These are phyloP conservation scores for Auricularia cornea DNA, from an alignment of 768 basidiomycete species.

Conservation along the genomic window DNA sequence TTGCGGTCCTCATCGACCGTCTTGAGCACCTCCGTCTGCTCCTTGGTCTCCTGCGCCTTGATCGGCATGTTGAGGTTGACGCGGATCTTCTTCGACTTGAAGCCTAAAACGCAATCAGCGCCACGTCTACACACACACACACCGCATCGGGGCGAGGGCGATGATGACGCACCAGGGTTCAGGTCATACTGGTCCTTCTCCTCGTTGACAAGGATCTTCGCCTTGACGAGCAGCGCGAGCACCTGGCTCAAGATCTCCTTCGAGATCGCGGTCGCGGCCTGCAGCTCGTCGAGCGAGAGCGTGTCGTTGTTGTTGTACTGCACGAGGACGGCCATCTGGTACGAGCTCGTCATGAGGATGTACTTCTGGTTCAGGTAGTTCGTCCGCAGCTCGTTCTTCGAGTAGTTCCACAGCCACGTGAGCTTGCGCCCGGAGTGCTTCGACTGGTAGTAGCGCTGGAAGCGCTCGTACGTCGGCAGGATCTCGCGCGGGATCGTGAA, in stretches of 20 bases:
- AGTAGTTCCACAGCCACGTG: slow-evolving; percentile 98
- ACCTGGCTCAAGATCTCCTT: slow-evolving; percentile 67
- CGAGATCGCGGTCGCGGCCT: slow-evolving; percentile 67
- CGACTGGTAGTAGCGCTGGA: slow-evolving; percentile 86
- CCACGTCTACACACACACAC: slow-evolving; percentile 2
- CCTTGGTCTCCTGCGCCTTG: slow-evolving; percentile 90
- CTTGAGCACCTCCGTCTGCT: slow-evolving; percentile 82
- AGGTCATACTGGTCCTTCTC: slow-evolving; percentile 86
- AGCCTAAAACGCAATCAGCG: slow-evolving; percentile 8
- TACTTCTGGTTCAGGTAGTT: slow-evolving; percentile 93
- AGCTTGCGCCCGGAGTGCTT: slow-evolving; percentile 93
- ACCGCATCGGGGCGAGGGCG: neutral
- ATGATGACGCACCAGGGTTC: slow-evolving; percentile 70
- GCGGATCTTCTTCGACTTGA: slow-evolving; percentile 24
- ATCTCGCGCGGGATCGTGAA: slow-evolving; percentile 88
- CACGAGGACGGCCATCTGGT: slow-evolving; percentile 89
- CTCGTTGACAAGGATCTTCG: slow-evolving; percentile 82
- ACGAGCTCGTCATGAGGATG: slow-evolving; percentile 90
- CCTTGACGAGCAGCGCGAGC: slow-evolving; percentile 64
- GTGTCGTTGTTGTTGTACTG: slow-evolving; percentile 92
- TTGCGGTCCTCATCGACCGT: slow-evolving; percentile 96
- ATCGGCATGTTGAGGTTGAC: slow-evolving; percentile 69
- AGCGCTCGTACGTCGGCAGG: slow-evolving; percentile 78
- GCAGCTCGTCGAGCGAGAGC: slow-evolving; percentile 71
- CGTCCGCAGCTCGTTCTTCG: slow-evolving; percentile 91